Conservation (phyloP, 2,329 filamentous ascomycete species). For the Sordariomycetes sp. region DNA sequence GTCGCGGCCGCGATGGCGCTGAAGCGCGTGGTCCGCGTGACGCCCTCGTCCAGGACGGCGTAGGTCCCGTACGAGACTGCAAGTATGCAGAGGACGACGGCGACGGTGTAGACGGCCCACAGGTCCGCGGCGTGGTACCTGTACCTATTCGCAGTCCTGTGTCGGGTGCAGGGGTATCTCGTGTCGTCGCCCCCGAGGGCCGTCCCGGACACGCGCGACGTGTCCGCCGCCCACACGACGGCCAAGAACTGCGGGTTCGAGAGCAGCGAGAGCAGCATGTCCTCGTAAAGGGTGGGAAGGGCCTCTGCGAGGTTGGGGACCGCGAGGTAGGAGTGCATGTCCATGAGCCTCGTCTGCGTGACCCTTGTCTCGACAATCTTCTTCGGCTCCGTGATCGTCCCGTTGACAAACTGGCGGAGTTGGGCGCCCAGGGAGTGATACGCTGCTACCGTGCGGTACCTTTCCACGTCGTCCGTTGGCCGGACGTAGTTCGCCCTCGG, state of each 20-base stretch:
- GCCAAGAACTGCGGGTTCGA: constrained; percentile 19
- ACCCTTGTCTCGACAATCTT: constrained; percentile 16
- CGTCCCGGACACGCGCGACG: constrained; percentile 10
- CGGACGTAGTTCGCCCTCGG: constrained; percentile 15
- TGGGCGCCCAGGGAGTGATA: constrained; percentile 18
- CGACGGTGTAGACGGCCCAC: constrained; percentile 20
- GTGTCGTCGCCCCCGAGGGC: constrained; percentile 9
- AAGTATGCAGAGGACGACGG: constrained; percentile 14
- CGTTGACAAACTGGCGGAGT: constrained; percentile 16
- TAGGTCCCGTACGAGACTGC: constrained; percentile 15
- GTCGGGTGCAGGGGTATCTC: constrained; percentile 15
- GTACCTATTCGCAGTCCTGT: constrained; percentile 15
- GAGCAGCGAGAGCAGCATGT: constrained; percentile 20
- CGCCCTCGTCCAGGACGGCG: constrained; percentile 17
- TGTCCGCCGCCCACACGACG: constrained; percentile 16
- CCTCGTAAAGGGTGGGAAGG: constrained; percentile 17
- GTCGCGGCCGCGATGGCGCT: constrained; percentile 24
- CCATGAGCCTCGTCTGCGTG: constrained; percentile 24
- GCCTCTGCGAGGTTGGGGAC: constrained; percentile 11
- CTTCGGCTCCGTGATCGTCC: constrained; percentile 13
- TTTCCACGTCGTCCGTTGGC: constrained; percentile 8
- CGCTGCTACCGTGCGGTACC: constrained; percentile 16
- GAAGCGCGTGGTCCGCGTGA: constrained; percentile 21
- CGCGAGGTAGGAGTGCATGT: constrained; percentile 15
- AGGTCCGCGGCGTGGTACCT: constrained; percentile 15